These are phyloP conservation scores for Podospora tetraspora DNA, from an alignment of 495 filamentous ascomycete species.

Conservation along the genomic window DNA sequence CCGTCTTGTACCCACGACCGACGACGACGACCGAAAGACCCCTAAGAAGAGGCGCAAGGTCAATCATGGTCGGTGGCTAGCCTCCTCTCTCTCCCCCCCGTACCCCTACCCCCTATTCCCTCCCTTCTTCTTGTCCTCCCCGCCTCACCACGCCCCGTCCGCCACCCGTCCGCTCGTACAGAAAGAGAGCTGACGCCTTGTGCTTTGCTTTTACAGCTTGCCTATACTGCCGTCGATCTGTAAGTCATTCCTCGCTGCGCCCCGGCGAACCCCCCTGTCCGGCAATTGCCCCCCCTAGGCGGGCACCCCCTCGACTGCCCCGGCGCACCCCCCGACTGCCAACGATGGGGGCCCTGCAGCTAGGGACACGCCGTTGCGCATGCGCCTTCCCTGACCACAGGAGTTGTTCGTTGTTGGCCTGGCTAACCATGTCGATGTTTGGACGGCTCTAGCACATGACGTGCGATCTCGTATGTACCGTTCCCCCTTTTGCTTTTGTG, in stretches of 20 bases:
- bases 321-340: slow-evolving; percentile 4
- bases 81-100: slow-evolving; percentile 22
- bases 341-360: neutral
- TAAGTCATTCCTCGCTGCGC: slow-evolving; percentile 50
- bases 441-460: slow-evolving; percentile 84
- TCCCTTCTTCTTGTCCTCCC: slow-evolving; percentile 17
- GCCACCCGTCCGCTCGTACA: neutral
- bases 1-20: slow-evolving; percentile 35
- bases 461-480: slow-evolving; percentile 91
- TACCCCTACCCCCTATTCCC: slow-evolving; percentile 7
- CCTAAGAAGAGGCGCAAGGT: slow-evolving; percentile 98
- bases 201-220: slow-evolving; percentile 66
- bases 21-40: slow-evolving; percentile 51
- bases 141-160: neutral
- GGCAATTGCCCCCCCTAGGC: slow-evolving; percentile 26
- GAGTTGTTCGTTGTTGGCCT: slow-evolving; percentile 17
- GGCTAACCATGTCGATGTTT: slow-evolving; percentile 26
- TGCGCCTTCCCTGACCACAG: slow-evolving; percentile 16
- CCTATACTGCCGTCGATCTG: slow-evolving; percentile 98
- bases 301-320: slow-evolving; percentile 6
- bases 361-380: slow-evolving; percentile 3
- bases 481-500: slow-evolving; percentile 26
- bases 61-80: slow-evolving; percentile 76
- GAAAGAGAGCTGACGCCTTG: slow-evolving; percentile 47
- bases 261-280: slow-evolving; percentile 25